These are phyloP conservation scores for Bipolaris zeicola DNA, from an alignment of 2,329 filamentous ascomycete species.

Conservation along the genomic window DNA sequence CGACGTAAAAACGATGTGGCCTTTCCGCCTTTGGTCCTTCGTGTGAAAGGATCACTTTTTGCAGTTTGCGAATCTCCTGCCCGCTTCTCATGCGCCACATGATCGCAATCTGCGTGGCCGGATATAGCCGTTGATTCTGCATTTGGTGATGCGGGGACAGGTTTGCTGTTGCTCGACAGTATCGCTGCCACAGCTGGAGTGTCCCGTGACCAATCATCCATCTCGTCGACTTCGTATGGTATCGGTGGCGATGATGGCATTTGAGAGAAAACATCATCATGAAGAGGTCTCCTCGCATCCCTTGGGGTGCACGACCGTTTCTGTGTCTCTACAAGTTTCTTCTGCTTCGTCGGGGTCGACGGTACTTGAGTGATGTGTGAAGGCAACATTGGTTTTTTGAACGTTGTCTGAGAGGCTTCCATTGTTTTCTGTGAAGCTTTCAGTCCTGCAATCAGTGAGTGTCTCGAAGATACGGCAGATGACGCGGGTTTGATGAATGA, in stretches of 20 bases:
- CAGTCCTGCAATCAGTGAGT: slow-evolving; percentile 22
- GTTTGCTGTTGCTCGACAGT: slow-evolving; percentile 52
- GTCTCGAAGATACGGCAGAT: slow-evolving; percentile 6
- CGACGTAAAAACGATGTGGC: slow-evolving; percentile 34
- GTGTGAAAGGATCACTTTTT: slow-evolving; percentile 37
- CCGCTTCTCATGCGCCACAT: slow-evolving; percentile 38
- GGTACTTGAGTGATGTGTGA: slow-evolving; percentile 13
- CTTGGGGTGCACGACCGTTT: slow-evolving; percentile 13
- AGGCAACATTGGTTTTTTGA: slow-evolving; percentile 26
- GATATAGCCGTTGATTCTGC: slow-evolving; percentile 50
- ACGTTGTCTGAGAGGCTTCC: slow-evolving; percentile 7
- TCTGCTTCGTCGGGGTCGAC: slow-evolving; percentile 21
- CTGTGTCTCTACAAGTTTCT: slow-evolving; percentile 5
- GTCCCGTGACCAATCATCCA: slow-evolving; percentile 7
- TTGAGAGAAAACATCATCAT: slow-evolving; percentile 2
- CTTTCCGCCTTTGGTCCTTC: slow-evolving; percentile 14
- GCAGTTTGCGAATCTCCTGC: slow-evolving; percentile 35
- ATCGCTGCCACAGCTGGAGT: slow-evolving; percentile 23
- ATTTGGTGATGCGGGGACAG: slow-evolving; percentile 48
- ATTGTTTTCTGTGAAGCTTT: slow-evolving; percentile 13
- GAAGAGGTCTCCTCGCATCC: slow-evolving; percentile 1
- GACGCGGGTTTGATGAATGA: neutral
- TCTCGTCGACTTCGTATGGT: slow-evolving; percentile 3
- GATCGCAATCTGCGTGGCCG: slow-evolving; percentile 36
- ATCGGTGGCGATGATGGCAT: slow-evolving; percentile 22